These are phyloP conservation scores for Entonaema liquescens DNA, from an alignment of 495 filamentous ascomycete species.

Conservation along the genomic window DNA sequence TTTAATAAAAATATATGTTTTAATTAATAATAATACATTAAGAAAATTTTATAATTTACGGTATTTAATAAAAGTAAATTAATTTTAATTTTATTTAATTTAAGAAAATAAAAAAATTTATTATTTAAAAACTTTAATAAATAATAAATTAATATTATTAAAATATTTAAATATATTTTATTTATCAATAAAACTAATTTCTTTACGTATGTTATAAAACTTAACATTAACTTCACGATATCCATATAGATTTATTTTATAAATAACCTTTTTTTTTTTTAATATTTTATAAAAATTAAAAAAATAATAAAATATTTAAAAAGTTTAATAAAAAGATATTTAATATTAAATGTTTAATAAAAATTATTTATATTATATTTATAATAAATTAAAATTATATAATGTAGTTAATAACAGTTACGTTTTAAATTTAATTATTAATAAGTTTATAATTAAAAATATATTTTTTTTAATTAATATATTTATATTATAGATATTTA, in stretches of 20 bases:
- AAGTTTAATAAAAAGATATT: background rate
- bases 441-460: background rate
- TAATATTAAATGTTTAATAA: background rate
- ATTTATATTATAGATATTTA: too few species aligned
- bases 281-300: background rate
- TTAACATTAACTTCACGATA: background rate
- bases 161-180: background rate
- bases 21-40: background rate
- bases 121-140: background rate
- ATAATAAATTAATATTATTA: too few species aligned
- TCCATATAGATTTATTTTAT: background rate
- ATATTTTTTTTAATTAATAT: too few species aligned
- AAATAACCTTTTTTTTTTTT: background rate
- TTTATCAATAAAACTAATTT: background rate
- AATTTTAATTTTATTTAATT: background rate
- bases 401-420: background rate
- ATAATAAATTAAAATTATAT: background rate
- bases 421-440: background rate
- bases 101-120: background rate
- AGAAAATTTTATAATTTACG: background rate
- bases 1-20: too few species aligned
- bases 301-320: background rate
- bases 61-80: background rate
- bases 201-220: too few species aligned
- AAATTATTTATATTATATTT: background rate